These are phyloP conservation scores for Monosporozyma siamensis DNA, from an alignment of 805 yeast genomes.

Conservation along the genomic window DNA sequence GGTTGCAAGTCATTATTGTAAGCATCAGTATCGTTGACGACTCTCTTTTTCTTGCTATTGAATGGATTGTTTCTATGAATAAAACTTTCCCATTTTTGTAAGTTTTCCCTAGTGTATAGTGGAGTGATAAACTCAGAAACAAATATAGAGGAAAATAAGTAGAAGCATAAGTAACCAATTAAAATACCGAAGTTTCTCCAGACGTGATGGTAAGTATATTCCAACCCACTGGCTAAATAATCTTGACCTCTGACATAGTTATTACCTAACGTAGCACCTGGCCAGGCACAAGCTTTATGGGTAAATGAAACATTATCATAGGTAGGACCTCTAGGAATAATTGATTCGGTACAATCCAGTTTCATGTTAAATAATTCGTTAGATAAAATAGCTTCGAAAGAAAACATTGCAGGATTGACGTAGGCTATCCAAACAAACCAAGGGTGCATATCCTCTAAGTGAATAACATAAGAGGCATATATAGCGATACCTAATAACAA, in stretches of 20 bases:
- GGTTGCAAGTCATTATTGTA: slow-evolving; percentile 1
- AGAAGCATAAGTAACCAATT: slow-evolving; percentile 40
- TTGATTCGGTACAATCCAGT: slow-evolving; percentile 43
- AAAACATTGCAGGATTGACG: slow-evolving; percentile 47
- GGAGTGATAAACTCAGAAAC: slow-evolving; percentile 29
- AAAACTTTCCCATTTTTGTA: slow-evolving; percentile 6
- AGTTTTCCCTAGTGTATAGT: slow-evolving; percentile 12
- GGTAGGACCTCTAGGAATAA: slow-evolving; percentile 52
- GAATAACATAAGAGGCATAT: slow-evolving; percentile 62
- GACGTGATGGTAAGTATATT: slow-evolving; percentile 46
- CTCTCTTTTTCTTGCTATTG: slow-evolving; percentile 1
- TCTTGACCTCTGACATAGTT: slow-evolving; percentile 45
- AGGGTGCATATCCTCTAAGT: slow-evolving; percentile 49
- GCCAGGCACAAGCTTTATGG: slow-evolving; percentile 46
- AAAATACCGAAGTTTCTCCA: slow-evolving; percentile 75
- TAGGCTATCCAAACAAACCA: slow-evolving; percentile 67
- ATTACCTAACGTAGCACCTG: slow-evolving; percentile 52
- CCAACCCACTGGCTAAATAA: slow-evolving; percentile 40
- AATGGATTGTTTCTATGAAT: slow-evolving; percentile 4
- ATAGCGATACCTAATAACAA: slow-evolving; percentile 40
- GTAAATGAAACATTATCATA: slow-evolving; percentile 34
- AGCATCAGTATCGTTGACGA: not conserved
- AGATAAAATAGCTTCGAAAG: slow-evolving; percentile 54
- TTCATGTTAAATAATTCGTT: slow-evolving; percentile 54
- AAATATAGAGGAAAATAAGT: slow-evolving; percentile 21